Base-by-base conservation (phyloP, 1,284 basidiomycete species). In the Omphalotus olearius region DNA sequence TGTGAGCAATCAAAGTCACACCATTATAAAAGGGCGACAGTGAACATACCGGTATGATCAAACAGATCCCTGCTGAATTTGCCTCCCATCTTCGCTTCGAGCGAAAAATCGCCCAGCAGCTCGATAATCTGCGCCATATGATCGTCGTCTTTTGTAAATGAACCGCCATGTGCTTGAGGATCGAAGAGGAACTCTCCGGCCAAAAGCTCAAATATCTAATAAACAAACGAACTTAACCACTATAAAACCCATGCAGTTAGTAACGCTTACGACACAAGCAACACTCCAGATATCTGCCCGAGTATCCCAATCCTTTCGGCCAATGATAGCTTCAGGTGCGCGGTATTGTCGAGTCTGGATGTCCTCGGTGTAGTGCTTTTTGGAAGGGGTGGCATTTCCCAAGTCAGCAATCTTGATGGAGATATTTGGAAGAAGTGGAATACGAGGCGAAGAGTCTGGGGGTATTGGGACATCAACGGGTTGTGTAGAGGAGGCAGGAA, bases 311-410 rank as follows among this genome's bases (percentile, higher is more conserved):
- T 93, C 92, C 37, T 81, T 82, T 47, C 83, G 78, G 20, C 93
- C 93, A 14, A 95, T 71, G 60, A 96, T 94, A 42, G 91, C 93
- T 66, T 96, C 93, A 4, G 93, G 93, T 30, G 88, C 82, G 54
- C 93, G 86, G 66, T 96, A 96, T 65, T 96, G 93, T 28, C 93
- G 79, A 33, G 93, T 96, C 70, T 96, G 93, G 57, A 96, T 96
- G 66, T 95, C 93, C 63, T 95, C 91, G 9, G 92, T 94, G 63
- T 83, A 95, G 65, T 94, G 93, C 58, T 83, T 81, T 62, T 80
- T 86, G 14, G 83, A 84, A 1, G 86, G 88, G 20, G 91, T 91
- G 18, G 91, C 91, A 64, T 93, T 93, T 25, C 91, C 92, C 41
- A 95, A 71, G 66, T 95, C 92, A 30, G 93, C 92, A 59, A 95